phyloP scores from a whole-genome alignment of 768 basidiomycete species.

The Tylopilus plumbeoviolaceoides region DNA sequence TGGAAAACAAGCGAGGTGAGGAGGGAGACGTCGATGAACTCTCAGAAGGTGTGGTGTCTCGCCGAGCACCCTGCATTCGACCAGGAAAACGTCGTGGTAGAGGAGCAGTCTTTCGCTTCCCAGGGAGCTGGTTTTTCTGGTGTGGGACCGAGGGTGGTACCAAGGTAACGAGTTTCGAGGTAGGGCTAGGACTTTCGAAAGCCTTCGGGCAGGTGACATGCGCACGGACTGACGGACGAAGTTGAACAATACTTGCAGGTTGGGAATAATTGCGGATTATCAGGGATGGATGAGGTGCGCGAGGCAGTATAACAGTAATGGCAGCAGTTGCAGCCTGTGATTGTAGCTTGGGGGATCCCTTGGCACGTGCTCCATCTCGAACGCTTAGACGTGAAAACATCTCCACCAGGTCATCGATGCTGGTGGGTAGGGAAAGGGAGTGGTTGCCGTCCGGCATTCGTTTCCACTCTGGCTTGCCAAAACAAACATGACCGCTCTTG shows the following conservation, averaged over 20 bases:
- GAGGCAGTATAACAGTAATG: conserved; percentile 12
- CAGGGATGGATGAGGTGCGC: conserved; percentile 17
- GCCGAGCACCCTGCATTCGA: not conserved
- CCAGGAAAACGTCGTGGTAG: conserved; percentile 9
- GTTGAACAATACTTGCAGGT: not conserved
- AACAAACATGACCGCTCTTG: not conserved
- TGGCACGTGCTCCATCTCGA: conserved; percentile 4
- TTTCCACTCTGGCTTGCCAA: conserved; percentile 9
- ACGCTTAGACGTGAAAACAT: conserved; percentile 16
- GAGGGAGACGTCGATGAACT: conserved; percentile 4
- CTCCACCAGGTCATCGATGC: conserved; percentile 7
- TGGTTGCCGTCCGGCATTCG: not conserved
- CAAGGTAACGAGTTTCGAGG: conserved; percentile 7
- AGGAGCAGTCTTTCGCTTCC: conserved; percentile 1
- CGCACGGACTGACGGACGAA: not conserved
- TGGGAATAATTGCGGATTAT: not conserved
- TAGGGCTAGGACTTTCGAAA: not conserved
- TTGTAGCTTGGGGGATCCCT: not conserved
- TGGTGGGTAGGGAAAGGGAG: not conserved
- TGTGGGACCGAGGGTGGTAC: not conserved
- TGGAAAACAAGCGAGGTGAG: conserved; percentile 2
- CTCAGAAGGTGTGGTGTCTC: conserved; percentile 6
- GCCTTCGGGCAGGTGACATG: not conserved
- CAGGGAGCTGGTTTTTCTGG: not conserved
- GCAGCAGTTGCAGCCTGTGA: conserved; percentile 14